Evolutionary conservation across 2,329 filamentous ascomycete genomes (phyloP).

Genomic region (Scedosporium boydii): DNA sequence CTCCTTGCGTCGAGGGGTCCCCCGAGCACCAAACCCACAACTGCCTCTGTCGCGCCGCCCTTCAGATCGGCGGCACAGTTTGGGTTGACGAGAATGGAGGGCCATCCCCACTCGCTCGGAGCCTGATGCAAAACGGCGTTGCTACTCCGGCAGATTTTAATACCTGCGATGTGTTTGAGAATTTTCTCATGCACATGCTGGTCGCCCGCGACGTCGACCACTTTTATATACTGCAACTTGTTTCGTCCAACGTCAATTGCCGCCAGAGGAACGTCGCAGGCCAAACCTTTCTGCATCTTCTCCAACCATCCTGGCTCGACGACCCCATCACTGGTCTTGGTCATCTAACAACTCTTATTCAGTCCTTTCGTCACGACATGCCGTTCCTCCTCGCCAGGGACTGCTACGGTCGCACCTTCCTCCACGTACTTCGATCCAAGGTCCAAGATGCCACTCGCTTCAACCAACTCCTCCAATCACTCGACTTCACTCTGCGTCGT

Average conservation of each 20-base stretch:
- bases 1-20: constrained; percentile 12
- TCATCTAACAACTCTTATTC: constrained; percentile 11
- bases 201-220: constrained; percentile 25
- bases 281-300: constrained; percentile 39
- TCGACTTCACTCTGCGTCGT: constrained; percentile 22
- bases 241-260: constrained; percentile 9
- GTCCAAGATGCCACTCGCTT: constrained; percentile 1
- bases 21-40: constrained; percentile 15
- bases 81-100: constrained; percentile 21
- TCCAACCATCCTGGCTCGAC: constrained; percentile 26
- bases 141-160: constrained; percentile 9
- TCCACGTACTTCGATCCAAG: constrained; percentile 31
- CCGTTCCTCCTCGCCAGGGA: constrained; percentile 25
- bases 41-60: constrained; percentile 19
- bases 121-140: constrained; percentile 1
- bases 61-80: constrained; percentile 15
- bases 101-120: constrained; percentile 3
- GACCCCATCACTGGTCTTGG: constrained; percentile 16
- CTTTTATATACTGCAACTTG: constrained; percentile 15
- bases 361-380: constrained; percentile 19
- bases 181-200: constrained; percentile 37
- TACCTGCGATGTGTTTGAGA: constrained; percentile 31
- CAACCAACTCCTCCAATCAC: constrained; percentile 22
- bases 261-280: constrained; percentile 27
- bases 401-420: constrained; percentile 42